These are phyloP conservation scores for Exophiala xenobiotica DNA, from an alignment of 2,329 filamentous ascomycete genomes.

Conservation along the genomic window DNA sequence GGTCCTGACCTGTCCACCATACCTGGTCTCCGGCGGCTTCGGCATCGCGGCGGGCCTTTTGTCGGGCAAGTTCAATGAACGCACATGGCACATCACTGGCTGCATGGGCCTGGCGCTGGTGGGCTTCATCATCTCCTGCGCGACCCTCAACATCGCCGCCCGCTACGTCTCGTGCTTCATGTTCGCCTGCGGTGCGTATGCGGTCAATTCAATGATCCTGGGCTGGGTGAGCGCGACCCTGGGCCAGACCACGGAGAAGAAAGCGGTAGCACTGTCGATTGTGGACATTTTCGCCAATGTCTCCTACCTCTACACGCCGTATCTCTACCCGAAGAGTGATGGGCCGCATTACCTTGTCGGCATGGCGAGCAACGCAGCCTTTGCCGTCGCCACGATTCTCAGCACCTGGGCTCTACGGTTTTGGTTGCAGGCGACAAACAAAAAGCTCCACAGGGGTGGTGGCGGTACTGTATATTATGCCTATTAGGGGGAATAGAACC, in stretches of 20 bases:
- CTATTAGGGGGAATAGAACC: no score
- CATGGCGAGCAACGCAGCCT: slow-evolving; percentile 5
- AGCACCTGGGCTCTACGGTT: no score
- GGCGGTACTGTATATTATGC: no score
- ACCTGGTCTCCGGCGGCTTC: slow-evolving; percentile 31
- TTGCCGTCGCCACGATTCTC: not conserved
- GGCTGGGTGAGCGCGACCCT: slow-evolving; percentile 55
- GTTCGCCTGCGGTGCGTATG: slow-evolving; percentile 35
- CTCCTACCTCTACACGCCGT: slow-evolving; percentile 67
- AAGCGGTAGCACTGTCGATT: slow-evolving; percentile 42
- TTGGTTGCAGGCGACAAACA: no score
- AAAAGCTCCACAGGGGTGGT: no score
- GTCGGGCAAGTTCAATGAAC: slow-evolving; percentile 48
- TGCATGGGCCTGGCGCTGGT: slow-evolving; percentile 62
- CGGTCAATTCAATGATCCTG: slow-evolving; percentile 42
- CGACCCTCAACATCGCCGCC: slow-evolving; percentile 47
- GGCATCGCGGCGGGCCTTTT: slow-evolving; percentile 25
- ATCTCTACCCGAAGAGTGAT: slow-evolving; percentile 58
- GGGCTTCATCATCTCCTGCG: slow-evolving; percentile 27
- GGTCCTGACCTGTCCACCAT: slow-evolving; percentile 46
- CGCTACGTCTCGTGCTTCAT: slow-evolving; percentile 35
- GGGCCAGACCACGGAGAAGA: slow-evolving; percentile 51
- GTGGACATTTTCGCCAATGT: slow-evolving; percentile 64
- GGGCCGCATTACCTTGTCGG: slow-evolving; percentile 37
- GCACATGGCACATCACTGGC: slow-evolving; percentile 65